Base-by-base conservation (phyloP, 257 asterid species). In the Jacaranda mimosifolia region DNA sequence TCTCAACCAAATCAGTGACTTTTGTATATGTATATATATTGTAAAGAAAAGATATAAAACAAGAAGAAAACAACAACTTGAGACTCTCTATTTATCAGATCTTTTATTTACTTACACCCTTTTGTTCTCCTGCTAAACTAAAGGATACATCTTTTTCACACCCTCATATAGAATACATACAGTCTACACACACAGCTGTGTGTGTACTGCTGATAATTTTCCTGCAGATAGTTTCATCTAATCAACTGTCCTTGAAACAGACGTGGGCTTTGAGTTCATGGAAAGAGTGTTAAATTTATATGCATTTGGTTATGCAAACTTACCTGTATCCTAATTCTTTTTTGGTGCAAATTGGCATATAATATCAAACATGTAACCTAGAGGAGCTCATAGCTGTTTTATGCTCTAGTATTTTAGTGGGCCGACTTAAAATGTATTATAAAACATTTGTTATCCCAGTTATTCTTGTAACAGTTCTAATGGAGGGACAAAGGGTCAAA, bases 291-390 rank as follows among this genome's bases (percentile, higher is more conserved):
- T 52, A 5, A 73, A 17, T 45, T 82, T 68, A 64, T 68, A 78
- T 70, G 66, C 59, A 76, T 80, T 76, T 69, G 84, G 69, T 74
- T 43, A 53, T 62, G 80, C 74, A 76, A 56, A 62, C 8, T 70
- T 35, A 57, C 35, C 74, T 76, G 81, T 7, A 55, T 71, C 26
- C 49, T 21, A 18, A 46, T 64, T 55, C 75, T 64, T 45, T 71
- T 80, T 52, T 55, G 38, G 79, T 81, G 85, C 65, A 81, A 70
- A 17, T 32, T 70, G 58, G 59, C 62, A 59, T 64, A 59, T 63
- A 70, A 26, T 26, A 26, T 64, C 75, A 63, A n/a, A 58, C 58
- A 75, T 70, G 36, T 76, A 55, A 62, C 70, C 80, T 62, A 40
- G 58, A 75, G 53, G 15, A 66, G 52, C 75, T 65, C 64, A 19